phyloP scores from a whole-genome alignment of 2,329 filamentous ascomycete genomes.

The Celoporthe dispersa region DNA sequence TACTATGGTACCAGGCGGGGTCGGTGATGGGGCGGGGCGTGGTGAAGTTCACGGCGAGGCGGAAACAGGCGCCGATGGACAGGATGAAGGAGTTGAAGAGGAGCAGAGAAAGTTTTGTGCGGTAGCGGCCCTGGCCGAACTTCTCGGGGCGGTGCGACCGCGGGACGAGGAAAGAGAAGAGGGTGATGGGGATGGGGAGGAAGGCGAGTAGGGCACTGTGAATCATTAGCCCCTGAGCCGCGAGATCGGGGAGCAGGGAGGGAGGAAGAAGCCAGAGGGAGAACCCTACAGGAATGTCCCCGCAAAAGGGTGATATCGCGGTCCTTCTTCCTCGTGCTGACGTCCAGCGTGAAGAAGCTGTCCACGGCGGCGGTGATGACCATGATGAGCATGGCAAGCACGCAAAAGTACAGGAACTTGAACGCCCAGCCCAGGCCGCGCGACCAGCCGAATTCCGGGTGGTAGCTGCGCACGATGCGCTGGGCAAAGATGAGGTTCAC shows the following conservation, averaged over 20 bases:
- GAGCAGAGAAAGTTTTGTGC: constrained; percentile 69
- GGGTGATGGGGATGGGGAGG: constrained; percentile 64
- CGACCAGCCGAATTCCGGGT: constrained; percentile 74
- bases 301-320: constrained; percentile 68
- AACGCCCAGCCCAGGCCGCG: constrained; percentile 55
- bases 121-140: constrained; percentile 70
- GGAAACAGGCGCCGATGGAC: constrained; percentile 71
- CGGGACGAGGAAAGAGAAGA: constrained; percentile 54
- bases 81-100: constrained; percentile 63
- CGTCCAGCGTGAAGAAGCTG: constrained; percentile 67
- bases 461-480: constrained; percentile 73
- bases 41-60: constrained; percentile 62
- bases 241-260: background rate
- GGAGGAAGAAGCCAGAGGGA: background rate
- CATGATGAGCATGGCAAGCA: constrained; percentile 65
- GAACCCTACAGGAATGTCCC: constrained; percentile 65
- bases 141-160: constrained; percentile 49
- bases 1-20: constrained; percentile 73
- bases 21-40: constrained; percentile 48
- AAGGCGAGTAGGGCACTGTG: constrained; percentile 61
- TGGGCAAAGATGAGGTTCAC: constrained; percentile 79
- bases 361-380: constrained; percentile 68
- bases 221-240: background rate
- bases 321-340: constrained; percentile 53
- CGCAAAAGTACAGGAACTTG: constrained; percentile 60